A percentile compares a stretch with the other conserved stretches of the same genome.
Conservation (phyloP, 106 monocot genomes). For the Dioscorea dumetorum region DNA sequence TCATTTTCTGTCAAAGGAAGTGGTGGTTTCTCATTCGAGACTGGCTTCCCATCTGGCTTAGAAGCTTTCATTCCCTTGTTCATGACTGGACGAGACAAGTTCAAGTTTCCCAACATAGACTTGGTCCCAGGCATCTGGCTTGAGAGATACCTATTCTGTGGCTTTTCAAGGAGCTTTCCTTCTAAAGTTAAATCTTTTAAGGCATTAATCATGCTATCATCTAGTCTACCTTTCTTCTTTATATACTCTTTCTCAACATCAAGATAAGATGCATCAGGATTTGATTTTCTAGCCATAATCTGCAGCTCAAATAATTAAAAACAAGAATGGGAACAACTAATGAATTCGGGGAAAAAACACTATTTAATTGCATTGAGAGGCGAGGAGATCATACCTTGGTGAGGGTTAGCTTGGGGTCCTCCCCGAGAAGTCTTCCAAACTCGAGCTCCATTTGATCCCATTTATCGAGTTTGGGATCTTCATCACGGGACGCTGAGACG, state of each 20-base stretch:
- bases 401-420: conserved; percentile 86
- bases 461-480: conserved; percentile 48
- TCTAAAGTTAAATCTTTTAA: conserved; percentile 6
- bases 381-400: conserved; percentile 43
- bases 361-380: background rate
- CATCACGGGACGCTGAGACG: conserved; percentile 21
- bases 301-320: conserved; percentile 13
- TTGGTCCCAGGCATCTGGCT: background rate
- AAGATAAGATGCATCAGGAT: conserved; percentile 69
- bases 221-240: conserved; percentile 40
- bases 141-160: background rate
- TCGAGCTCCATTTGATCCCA: conserved; percentile 95
- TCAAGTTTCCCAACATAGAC: conserved; percentile 5
- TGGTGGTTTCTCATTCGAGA: background rate
- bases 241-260: conserved; percentile 69
- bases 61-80: conserved; percentile 12
- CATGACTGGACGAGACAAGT: conserved; percentile 29
- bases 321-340: background rate
- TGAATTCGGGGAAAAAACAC: background rate
- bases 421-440: conserved; percentile 81
- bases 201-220: conserved; percentile 25
- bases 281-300: conserved; percentile 63
- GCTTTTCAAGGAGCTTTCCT: background rate
- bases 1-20: conserved; percentile 1
- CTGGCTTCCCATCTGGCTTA: conserved; percentile 6